Evolutionary conservation across 176 grass and related monocot genomes (phyloP).

Genomic region (Hordeum marinum): DNA sequence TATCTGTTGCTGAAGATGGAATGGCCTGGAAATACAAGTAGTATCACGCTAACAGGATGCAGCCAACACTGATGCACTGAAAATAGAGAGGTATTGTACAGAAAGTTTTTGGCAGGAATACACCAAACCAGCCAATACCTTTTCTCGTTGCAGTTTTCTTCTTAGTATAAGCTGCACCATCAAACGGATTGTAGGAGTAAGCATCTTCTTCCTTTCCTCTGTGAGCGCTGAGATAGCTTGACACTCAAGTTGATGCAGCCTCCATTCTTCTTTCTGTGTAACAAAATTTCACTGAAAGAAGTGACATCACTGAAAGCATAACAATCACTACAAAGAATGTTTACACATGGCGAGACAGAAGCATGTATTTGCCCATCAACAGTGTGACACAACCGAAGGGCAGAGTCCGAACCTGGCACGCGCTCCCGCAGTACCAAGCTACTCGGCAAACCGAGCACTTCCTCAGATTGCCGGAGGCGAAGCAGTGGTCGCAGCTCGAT

Average conservation of each 20-base stretch:
- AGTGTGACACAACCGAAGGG: neutral
- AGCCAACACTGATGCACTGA: neutral
- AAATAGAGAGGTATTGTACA: neutral
- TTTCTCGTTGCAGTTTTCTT: conserved; percentile 61
- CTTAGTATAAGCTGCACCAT: conserved; percentile 62
- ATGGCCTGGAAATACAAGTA: conserved; percentile 54
- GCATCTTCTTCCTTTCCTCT: conserved; percentile 74
- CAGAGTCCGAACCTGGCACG: conserved; percentile 57
- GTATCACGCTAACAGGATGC: conserved; percentile 12
- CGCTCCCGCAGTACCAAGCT: conserved; percentile 63
- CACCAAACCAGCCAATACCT: conserved; percentile 35
- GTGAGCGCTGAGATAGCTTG: conserved; percentile 40
- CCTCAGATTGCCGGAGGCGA: conserved; percentile 50
- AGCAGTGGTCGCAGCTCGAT: conserved; percentile 61
- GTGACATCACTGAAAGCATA: neutral
- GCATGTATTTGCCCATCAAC: neutral
- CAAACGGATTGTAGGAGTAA: conserved; percentile 72
- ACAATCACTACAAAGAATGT: neutral
- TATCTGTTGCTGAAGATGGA: conserved; percentile 59
- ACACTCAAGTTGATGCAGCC: conserved; percentile 77
- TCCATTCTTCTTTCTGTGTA: conserved; percentile 77
- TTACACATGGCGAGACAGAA: neutral
- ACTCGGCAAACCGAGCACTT: conserved; percentile 76
- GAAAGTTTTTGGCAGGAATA: conserved; percentile 4
- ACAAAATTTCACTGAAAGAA: neutral